A percentile compares a stretch with the other conserved stretches of the same genome.
Conservation (phyloP, 2,329 filamentous ascomycete species). For the Rhynchosporium secalis region DNA sequence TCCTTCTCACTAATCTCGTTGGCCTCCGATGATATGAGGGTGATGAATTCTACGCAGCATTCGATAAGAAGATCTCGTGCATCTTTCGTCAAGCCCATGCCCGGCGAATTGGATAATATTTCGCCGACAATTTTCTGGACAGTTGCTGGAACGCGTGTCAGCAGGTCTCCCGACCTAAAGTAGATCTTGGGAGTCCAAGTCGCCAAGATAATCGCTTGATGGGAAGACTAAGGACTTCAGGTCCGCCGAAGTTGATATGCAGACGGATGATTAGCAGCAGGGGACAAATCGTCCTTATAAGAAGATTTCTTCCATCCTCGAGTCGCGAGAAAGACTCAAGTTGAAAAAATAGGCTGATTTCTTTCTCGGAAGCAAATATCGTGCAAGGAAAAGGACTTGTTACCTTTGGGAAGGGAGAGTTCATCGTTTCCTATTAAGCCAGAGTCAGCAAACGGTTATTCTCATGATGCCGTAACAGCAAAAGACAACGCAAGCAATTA, state of each 20-base stretch:
- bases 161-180: neutral
- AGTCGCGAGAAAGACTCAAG: neutral
- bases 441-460: slow-evolving; percentile 36
- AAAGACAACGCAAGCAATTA: neutral
- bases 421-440: slow-evolving; percentile 57
- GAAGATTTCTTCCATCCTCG: too few relatives aligned
- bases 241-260: too few relatives aligned
- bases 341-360: neutral
- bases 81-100: slow-evolving; percentile 90
- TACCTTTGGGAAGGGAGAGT: slow-evolving; percentile 65
- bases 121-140: slow-evolving; percentile 90
- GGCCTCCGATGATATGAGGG: slow-evolving; percentile 94
- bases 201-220: neutral
- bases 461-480: neutral
- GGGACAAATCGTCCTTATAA: too few relatives aligned
- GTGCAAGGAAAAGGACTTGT: neutral
- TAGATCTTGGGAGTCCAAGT: neutral
- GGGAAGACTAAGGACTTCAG: too few relatives aligned
- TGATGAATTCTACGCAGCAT: slow-evolving; percentile 99
- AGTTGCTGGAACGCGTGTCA: slow-evolving; percentile 50
- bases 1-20: slow-evolving; percentile 99
- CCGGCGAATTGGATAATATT: slow-evolving; percentile 75
- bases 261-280: too few relatives aligned
- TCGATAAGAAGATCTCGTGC: slow-evolving; percentile 94
- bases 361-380: neutral